Base-by-base conservation (phyloP, 495 filamentous ascomycete genomes). In the Immersiella caudata region DNA sequence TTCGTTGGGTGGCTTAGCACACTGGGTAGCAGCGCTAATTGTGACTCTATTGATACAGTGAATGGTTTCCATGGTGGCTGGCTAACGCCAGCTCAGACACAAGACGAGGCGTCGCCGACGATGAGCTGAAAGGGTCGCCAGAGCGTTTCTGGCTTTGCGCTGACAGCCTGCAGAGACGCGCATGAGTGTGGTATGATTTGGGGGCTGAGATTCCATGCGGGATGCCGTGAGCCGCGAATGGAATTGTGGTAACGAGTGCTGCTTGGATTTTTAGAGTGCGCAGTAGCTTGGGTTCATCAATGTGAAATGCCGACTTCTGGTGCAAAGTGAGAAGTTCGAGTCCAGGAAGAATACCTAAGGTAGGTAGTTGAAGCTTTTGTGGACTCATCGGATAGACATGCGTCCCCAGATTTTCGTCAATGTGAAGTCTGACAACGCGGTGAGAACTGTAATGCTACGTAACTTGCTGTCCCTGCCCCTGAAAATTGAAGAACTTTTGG, bases 181-280 rank as follows among this genome's bases (percentile, higher is more conserved):
- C 57, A 29, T 29, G 29, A 24, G 52, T 29, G 57, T n/a, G 56
- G 56, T 60, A 35, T 27, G 24, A 35, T 60, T 60, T n/a, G 57
- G 57, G n/a, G 57, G 57, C 57, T 60, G 26, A 35, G 57, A 36
- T n/a, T 20, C 56, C 12, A 59, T 55, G 52, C 52, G 52, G 52
- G 25, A 55, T 24, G 52, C 52, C 12, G 52, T 18, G 40, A 46
- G 40, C 40, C 40, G 40, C 16, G 40, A 46, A 46, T 46, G 5
- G 16, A 14, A 46, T 5, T 14, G 11, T 14, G 40, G 40, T 46
- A 18, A 46, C 11, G 11, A 46, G 40, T 14, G 40, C 16, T 18
- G 40, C 40, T 18, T 46, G 40, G 40, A 46, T 46, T 46, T 33
- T 46, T 46, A 46, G 40, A 46, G 40, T 46, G 40, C 5, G 16